A percentile compares a stretch with the other conserved stretches of the same genome.
Conservation (phyloP, 352 stramenopile species). For the Phytophthora hybrid region DNA sequence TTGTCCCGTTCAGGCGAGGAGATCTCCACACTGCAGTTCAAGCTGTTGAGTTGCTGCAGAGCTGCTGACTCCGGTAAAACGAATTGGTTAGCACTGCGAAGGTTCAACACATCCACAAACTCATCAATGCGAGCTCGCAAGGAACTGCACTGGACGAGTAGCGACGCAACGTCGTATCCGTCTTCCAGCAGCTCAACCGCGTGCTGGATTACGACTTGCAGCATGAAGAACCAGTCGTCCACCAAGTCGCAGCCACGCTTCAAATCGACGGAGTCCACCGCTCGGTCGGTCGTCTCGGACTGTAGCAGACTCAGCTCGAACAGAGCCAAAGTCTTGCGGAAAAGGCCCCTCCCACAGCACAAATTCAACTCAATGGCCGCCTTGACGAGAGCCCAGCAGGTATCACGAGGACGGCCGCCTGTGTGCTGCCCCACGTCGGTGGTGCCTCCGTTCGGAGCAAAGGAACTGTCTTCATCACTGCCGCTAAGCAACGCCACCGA, state of each 20-base stretch:
- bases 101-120: constrained; percentile 32
- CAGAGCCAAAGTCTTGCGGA: constrained; percentile 45
- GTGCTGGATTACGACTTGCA: too few relatives aligned
- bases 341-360: constrained; percentile 39
- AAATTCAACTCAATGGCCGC: constrained; percentile 45
- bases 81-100: constrained; percentile 4
- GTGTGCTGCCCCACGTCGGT: constrained; percentile 66
- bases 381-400: constrained; percentile 63
- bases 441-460: constrained; percentile 39
- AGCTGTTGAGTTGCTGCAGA: constrained; percentile 21
- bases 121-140: constrained; percentile 22
- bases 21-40: constrained; percentile 14
- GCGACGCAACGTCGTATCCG: too few relatives aligned
- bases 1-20: constrained; percentile 3
- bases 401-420: constrained; percentile 47
- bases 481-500: constrained; percentile 6
- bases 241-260: neutral
- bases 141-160: neutral
- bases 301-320: constrained; percentile 37
- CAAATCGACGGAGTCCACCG: neutral
- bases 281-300: constrained; percentile 5
- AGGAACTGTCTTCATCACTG: neutral
- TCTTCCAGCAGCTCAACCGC: too few relatives aligned
- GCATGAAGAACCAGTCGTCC: too few relatives aligned
- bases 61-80: constrained; percentile 1